Conservation (phyloP, 225 moss, liverwort and hornwort genomes). For the Marchantia paleacea region DNA sequence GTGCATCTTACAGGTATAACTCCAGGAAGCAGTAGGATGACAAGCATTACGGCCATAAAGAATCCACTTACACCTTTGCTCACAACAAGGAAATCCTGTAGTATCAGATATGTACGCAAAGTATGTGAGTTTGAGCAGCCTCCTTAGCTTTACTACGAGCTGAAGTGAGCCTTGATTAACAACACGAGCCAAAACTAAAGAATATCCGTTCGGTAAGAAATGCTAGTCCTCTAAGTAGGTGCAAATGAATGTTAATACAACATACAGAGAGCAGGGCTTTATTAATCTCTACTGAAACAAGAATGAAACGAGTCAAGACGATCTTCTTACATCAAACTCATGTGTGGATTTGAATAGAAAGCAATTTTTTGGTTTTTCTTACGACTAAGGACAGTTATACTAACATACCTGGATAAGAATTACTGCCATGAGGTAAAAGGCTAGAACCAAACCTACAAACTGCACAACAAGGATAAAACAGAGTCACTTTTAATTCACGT, state of each 20-base stretch:
- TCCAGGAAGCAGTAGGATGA: conserved; percentile 77
- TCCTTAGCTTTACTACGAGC: too few species aligned
- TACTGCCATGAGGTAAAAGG: conserved; percentile 88
- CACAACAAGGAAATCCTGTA: conserved; percentile 76
- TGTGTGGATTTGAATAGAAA: background rate
- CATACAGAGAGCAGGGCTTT: too few species aligned
- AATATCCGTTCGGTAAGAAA: too few species aligned
- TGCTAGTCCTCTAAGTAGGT: too few species aligned
- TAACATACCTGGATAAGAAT: conserved; percentile 83
- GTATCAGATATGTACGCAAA: too few species aligned
- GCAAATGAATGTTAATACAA: too few species aligned
- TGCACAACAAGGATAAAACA: conserved; percentile 26
- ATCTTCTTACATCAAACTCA: background rate
- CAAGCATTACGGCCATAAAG: conserved; percentile 82
- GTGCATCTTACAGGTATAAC: conserved; percentile 60
- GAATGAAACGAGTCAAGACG: background rate
- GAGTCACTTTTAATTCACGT: background rate
- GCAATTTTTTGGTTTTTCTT: background rate
- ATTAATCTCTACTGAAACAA: too few species aligned
- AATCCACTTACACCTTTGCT: conserved; percentile 75
- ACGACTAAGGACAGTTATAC: background rate
- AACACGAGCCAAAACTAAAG: too few species aligned
- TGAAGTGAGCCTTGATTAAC: too few species aligned
- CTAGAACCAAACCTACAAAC: conserved; percentile 77
- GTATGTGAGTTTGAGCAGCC: too few species aligned